These are phyloP conservation scores for Rhododendron griersonianum DNA, from an alignment of 148 eudicot species.

Conservation along the genomic window DNA sequence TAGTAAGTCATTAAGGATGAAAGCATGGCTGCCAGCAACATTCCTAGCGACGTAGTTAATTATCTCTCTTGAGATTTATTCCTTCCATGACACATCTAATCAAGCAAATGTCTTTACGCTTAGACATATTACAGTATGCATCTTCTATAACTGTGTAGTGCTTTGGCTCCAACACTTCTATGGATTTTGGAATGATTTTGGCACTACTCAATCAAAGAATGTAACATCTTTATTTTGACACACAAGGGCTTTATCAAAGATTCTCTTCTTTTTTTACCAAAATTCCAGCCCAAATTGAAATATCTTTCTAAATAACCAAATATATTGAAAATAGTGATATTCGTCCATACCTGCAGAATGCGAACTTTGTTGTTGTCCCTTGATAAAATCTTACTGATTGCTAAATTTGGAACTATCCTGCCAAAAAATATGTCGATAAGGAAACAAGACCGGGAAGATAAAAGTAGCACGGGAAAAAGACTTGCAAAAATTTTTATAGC, in stretches of 20 bases:
- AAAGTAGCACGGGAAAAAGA: background rate
- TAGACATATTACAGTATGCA: background rate
- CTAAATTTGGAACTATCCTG: slow-evolving; percentile 97
- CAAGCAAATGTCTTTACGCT: background rate
- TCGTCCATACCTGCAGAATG: slow-evolving; percentile 64
- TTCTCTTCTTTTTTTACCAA: background rate
- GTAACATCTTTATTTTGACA: background rate
- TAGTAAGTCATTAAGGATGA: background rate
- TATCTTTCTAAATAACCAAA: background rate
- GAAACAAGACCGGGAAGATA: slow-evolving; percentile 7
- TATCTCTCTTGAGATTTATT: background rate
- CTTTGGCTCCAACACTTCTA: background rate
- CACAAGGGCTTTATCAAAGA: background rate
- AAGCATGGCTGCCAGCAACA: background rate
- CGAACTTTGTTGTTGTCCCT: slow-evolving; percentile 95
- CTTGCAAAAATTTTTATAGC: background rate
- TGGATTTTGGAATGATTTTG: background rate
- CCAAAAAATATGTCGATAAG: slow-evolving; percentile 10
- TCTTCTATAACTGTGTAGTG: background rate
- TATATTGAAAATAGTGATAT: background rate
- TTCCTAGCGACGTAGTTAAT: background rate
- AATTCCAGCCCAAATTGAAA: background rate
- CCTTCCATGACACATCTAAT: background rate
- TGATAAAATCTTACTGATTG: slow-evolving; percentile 81
- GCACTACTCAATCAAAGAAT: background rate